Evolutionary conservation across 441 rosid species (phyloP).

Genomic region (Gossypium davidsonii): DNA sequence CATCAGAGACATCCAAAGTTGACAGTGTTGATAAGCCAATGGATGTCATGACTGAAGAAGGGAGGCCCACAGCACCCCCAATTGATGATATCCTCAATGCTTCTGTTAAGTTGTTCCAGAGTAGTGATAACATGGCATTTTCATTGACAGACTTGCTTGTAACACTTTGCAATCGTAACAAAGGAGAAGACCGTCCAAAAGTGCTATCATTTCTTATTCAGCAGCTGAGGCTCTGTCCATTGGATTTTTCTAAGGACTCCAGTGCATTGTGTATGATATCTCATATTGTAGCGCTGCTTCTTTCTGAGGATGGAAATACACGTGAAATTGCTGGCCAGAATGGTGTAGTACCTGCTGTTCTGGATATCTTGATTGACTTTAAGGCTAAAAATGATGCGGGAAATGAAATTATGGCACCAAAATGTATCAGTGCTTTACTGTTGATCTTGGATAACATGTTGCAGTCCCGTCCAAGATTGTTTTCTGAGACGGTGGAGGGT

Average conservation of each 20-base stretch:
- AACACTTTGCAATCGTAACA: conserved; percentile 80
- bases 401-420: conserved; percentile 58
- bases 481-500: conserved; percentile 46
- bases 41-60: conserved; percentile 55
- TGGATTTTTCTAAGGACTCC: conserved; percentile 67
- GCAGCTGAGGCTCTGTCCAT: conserved; percentile 70
- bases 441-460: conserved; percentile 83
- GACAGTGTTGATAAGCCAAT: conserved; percentile 64
- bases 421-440: conserved; percentile 74
- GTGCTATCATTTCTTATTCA: conserved; percentile 73
- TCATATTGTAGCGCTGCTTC: conserved; percentile 74
- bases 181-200: conserved; percentile 69
- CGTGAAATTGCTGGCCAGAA: conserved; percentile 78
- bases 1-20: conserved; percentile 75
- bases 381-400: conserved; percentile 47
- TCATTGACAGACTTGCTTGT: conserved; percentile 81
- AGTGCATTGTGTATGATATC: conserved; percentile 74
- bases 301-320: conserved; percentile 71
- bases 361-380: conserved; percentile 63
- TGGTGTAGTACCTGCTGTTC: conserved; percentile 57
- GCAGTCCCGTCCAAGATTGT: conserved; percentile 55
- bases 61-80: conserved; percentile 47
- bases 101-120: conserved; percentile 69
- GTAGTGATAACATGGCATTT: conserved; percentile 71
- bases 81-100: conserved; percentile 83